Evolutionary conservation across 345 rosid species (phyloP).

Genomic region (Geranium rotundifolium): DNA sequence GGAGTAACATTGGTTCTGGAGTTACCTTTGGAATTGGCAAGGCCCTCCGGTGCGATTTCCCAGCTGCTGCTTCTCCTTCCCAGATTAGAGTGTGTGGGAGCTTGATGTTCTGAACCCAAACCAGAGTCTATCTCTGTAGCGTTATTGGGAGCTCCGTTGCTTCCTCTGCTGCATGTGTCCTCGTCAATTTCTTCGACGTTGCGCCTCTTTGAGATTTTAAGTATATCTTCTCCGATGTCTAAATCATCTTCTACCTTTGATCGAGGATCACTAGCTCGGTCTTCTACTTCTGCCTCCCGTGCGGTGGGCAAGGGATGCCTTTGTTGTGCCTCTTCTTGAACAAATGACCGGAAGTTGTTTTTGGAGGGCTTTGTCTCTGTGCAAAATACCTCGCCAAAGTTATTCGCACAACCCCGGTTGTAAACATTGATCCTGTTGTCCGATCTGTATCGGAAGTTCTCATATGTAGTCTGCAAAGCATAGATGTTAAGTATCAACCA

Average conservation of each 20-base stretch:
- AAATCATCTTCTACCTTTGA: constrained; percentile 87
- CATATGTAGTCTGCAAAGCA: constrained; percentile 79
- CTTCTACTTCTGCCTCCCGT: constrained; percentile 46
- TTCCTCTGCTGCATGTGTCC: constrained; percentile 54
- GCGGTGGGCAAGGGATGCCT: constrained; percentile 35
- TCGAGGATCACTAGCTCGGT: constrained; percentile 41
- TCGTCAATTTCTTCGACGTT: constrained; percentile 52
- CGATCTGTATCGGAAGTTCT: constrained; percentile 79
- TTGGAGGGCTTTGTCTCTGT: constrained; percentile 59
- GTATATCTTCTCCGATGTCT: constrained; percentile 80
- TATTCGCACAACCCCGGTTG: constrained; percentile 45
- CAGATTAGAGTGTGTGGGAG: constrained; percentile 65
- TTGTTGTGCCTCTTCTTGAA: constrained; percentile 44
- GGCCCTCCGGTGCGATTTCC: constrained; percentile 52
- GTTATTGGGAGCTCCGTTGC: constrained; percentile 48
- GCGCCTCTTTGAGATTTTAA: constrained; percentile 82
- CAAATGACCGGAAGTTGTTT: constrained; percentile 59
- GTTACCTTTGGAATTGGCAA: constrained; percentile 39
- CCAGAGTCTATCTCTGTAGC: constrained; percentile 41
- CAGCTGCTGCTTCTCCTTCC: constrained; percentile 79
- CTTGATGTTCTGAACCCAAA: constrained; percentile 46
- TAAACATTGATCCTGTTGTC: constrained; percentile 57
- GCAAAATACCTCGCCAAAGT: constrained; percentile 71
- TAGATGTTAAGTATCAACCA: neutral
- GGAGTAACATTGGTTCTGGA: constrained; percentile 37